phyloP scores from a whole-genome alignment of 148 eudicot species.

The Silene latifolia region DNA sequence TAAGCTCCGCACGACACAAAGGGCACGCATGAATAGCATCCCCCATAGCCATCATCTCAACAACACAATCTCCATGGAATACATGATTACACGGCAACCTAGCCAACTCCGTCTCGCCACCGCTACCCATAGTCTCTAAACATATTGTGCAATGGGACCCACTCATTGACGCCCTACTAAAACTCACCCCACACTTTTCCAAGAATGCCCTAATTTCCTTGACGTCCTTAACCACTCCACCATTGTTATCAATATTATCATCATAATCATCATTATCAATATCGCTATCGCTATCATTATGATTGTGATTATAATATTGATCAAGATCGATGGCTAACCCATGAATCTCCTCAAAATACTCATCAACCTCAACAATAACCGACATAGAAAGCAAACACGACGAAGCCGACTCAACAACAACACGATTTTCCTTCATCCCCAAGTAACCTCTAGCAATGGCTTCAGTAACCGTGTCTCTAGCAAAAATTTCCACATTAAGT shows the following conservation, averaged over 20 bases:
- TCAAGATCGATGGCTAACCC: neutral
- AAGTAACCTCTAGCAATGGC: neutral
- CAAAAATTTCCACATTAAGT: neutral
- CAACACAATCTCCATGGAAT: neutral
- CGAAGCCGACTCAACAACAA: neutral
- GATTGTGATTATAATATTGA: neutral
- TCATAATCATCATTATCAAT: neutral
- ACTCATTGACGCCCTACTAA: neutral
- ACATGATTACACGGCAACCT: slow-evolving; percentile 4
- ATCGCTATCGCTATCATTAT: neutral
- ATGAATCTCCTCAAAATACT: slow-evolving; percentile 1
- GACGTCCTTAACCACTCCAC: neutral
- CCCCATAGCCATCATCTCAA: neutral
- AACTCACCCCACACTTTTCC: neutral
- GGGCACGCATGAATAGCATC: neutral
- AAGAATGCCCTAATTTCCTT: slow-evolving; percentile 6
- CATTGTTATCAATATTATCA: neutral
- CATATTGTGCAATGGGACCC: neutral
- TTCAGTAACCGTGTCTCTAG: neutral
- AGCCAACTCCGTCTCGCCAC: neutral
- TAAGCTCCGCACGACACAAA: neutral
- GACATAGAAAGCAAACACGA: neutral
- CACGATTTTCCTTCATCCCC: neutral
- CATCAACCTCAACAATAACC: slow-evolving; percentile 4
- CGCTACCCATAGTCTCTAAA: neutral